Conservation (phyloP, 371 early-diverging fungal genomes). For the Mycotypha africana region DNA sequence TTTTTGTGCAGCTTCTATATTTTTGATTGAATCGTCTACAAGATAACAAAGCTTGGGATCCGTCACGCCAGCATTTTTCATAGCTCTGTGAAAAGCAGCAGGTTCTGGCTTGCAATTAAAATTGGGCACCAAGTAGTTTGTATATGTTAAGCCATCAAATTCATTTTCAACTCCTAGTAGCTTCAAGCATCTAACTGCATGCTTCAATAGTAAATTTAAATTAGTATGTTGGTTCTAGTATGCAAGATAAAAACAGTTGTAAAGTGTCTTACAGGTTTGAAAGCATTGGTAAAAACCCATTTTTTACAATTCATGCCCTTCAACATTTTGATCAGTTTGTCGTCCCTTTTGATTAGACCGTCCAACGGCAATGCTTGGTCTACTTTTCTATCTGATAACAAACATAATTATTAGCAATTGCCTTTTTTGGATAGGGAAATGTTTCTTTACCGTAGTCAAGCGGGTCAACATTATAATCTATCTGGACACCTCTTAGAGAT, state of each 20-base stretch:
- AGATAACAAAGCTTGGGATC: slow-evolving; percentile 61
- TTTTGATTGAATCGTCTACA: slow-evolving; percentile 71
- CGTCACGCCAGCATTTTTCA: slow-evolving; percentile 62
- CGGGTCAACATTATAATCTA: slow-evolving; percentile 65
- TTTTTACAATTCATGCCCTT: slow-evolving; percentile 46
- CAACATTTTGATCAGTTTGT: slow-evolving; percentile 62
- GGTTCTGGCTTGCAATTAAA: slow-evolving; percentile 75
- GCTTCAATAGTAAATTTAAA: slow-evolving; percentile 34
- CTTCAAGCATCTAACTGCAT: slow-evolving; percentile 64
- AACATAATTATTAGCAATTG: background rate
- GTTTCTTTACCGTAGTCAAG: slow-evolving; percentile 44
- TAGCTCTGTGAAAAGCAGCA: slow-evolving; percentile 55
- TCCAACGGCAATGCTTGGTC: slow-evolving; percentile 73
- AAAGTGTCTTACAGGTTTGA: slow-evolving; percentile 54
- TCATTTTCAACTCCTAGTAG: slow-evolving; percentile 64
- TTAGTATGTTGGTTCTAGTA: background rate
- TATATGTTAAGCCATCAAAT: slow-evolving; percentile 78
- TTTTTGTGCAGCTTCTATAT: slow-evolving; percentile 59
- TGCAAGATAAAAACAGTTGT: too few species aligned
- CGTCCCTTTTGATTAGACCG: slow-evolving; percentile 55
- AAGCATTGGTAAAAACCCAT: slow-evolving; percentile 89
- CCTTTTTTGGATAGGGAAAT: background rate
- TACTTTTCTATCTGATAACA: slow-evolving; percentile 52
- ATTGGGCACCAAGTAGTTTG: slow-evolving; percentile 64
- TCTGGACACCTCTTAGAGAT: slow-evolving; percentile 70